Base-by-base conservation (phyloP, 176 grass and related monocot genomes). In the Secale cereale region DNA sequence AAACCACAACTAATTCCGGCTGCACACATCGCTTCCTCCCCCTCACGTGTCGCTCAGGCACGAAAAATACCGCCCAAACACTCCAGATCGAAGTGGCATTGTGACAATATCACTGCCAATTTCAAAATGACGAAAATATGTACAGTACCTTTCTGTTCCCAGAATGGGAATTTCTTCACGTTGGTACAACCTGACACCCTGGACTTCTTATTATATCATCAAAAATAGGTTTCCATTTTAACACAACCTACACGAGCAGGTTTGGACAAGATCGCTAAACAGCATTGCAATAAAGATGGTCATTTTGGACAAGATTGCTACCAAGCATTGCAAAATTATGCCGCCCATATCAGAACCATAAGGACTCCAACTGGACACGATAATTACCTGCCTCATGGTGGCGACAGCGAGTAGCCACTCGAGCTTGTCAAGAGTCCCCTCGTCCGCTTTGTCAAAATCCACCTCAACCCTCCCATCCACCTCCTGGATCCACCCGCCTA, bases 371-470 rank as follows among this genome's bases (percentile, higher is more conserved):
- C 35, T 48, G 41, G 40, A 68, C 56, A 72, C 23, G 39, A 30
- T 17, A 59, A 52, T 62, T 89, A 89, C 88, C 88, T 70, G 37
- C 28, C 28, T 60, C 27, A 23, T 52, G 72, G 72, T 2, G 4
- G 26, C 22, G 43, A 26, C 6, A 12, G 29, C 62, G 12, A 83
- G 29, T 45, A 91, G 64, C 59, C 67, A 70, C 25, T 85, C 84
- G 16, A 94, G 89, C 65, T 83, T 82, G 85, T 86, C 87, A 41
- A 91, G 81, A 12, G 81, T 85, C 68, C 64, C 78, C 10, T 72
- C 73, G 41, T 94, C 92, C 0, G 64, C 76, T 20, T 65, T 91
- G 85, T 84, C 86, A 28, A 94, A 76, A 77, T 89, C 81, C 27
- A 89, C 89, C 82, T 85, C 73, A 83, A 85, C 65, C 50, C 84